Base-by-base conservation (phyloP, 495 filamentous ascomycete genomes). In the Hypoxylon crocopeplum region DNA sequence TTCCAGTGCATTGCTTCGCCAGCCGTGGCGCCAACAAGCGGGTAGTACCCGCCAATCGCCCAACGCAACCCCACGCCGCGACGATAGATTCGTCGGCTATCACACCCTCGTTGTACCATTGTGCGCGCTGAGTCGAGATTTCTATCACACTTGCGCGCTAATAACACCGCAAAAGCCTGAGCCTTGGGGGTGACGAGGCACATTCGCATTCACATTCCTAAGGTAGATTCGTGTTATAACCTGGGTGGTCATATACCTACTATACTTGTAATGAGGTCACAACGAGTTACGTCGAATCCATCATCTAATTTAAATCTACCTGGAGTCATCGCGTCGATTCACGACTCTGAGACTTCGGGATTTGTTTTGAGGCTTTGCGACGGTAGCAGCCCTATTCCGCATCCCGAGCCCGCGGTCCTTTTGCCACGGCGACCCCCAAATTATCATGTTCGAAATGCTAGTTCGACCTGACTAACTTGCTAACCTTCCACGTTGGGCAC, bases 1-100 rank as follows among this genome's bases (percentile, higher is more conserved):
- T 60, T 39, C 21, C 29, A 45, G 42, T 36, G 46, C 55, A 47
- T 50, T 56, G 46, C 56, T 54, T 52, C 46, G 50, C 56, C 56
- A 46, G 50, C 51, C 29, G 47, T 51, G 50, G 62, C 62, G 62
- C 62, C 55, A 66, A 61, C 52, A 66, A 38, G 48, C 50, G 57
- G 42, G 46, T n/a, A 50, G 16, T 39, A 36, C 25, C 62, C 46
- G 52, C 56, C 62, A 66, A 66, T 66, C 56, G 62, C 36, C 50
- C 56, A 44, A 32, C 39, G 41, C 21, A 41, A 57, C 62, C 62
- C 62, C 57, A 61, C 57, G 62, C 57, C 38, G 56, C 44, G 36
- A 53, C 42, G 22, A 52, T 52, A 62, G 46, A 64, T 59, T 66
- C 47, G 51, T 56, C 42, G 29, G 46, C 44, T 54, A 47, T 66